A percentile compares a stretch with the other conserved stretches of the same genome.
Evolutionary conservation across 2,329 filamentous ascomycete genomes (phyloP).

Genomic region (Ampelomyces quisqualis): DNA sequence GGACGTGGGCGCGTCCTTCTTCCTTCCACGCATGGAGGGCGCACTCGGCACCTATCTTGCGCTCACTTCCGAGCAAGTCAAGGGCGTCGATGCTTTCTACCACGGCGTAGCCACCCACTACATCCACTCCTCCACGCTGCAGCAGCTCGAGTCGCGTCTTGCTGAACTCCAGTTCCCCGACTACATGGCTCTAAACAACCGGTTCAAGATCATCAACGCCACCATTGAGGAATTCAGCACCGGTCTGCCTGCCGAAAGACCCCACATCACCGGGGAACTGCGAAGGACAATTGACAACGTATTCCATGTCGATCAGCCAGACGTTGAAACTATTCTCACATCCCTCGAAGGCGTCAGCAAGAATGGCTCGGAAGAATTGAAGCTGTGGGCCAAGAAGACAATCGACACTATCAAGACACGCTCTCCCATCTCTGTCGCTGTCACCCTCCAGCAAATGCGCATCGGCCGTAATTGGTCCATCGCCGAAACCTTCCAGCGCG

Average conservation of each 20-base stretch:
- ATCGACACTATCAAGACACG: constrained; percentile 71
- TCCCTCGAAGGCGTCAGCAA: constrained; percentile 57
- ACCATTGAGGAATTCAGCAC: constrained; percentile 92
- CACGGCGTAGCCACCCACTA: constrained; percentile 94
- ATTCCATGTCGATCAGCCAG: constrained; percentile 56
- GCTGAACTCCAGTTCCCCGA: constrained; percentile 89
- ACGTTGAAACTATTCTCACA: constrained; percentile 67
- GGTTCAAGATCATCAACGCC: constrained; percentile 72
- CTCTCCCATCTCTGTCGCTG: constrained; percentile 83
- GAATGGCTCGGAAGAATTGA: constrained; percentile 48
- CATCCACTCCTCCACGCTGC: constrained; percentile 83
- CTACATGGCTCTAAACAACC: constrained; percentile 61
- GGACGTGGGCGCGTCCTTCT: constrained; percentile 95
- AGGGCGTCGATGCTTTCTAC: constrained; percentile 84
- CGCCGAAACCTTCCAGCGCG: constrained; percentile 77
- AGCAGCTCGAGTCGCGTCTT: constrained; percentile 77
- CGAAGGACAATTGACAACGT: constrained; percentile 78
- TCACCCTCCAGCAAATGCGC: constrained; percentile 80
- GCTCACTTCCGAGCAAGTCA: constrained; percentile 80
- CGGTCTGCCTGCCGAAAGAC: constrained; percentile 66
- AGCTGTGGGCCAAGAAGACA: constrained; percentile 77
- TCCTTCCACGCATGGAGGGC: constrained; percentile 86
- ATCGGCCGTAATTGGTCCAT: constrained; percentile 77
- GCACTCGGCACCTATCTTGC: constrained; percentile 88
- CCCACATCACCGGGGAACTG: constrained; percentile 63